These are phyloP conservation scores for Fraxinus quadrangulata DNA, from an alignment of 257 asterid species.

Conservation along the genomic window DNA sequence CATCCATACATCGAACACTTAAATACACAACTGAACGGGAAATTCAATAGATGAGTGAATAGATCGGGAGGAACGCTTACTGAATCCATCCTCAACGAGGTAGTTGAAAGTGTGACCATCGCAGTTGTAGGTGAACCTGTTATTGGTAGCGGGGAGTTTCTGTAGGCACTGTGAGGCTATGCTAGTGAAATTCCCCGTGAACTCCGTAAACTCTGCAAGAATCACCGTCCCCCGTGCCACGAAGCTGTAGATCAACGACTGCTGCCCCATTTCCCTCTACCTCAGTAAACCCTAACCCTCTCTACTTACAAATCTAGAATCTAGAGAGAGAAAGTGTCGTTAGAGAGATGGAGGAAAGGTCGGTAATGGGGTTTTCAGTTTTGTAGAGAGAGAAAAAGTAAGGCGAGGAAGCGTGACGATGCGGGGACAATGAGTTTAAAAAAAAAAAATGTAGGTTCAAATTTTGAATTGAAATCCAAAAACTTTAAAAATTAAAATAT, in stretches of 20 bases:
- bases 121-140: constrained; percentile 93
- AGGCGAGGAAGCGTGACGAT: constrained; percentile 29
- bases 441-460: no score
- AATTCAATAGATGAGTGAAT: background rate
- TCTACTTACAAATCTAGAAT: constrained; percentile 19
- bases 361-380: background rate
- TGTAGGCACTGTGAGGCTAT: constrained; percentile 94
- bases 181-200: constrained; percentile 89
- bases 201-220: constrained; percentile 82
- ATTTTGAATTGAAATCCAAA: no score
- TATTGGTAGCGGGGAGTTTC: constrained; percentile 86
- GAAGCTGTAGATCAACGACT: constrained; percentile 95
- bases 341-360: background rate
- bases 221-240: constrained; percentile 90
- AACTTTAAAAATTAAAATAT: no score
- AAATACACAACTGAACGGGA: constrained; percentile 9
- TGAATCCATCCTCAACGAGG: constrained; percentile 87
- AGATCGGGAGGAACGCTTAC: constrained; percentile 40
- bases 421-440: constrained; percentile 28
- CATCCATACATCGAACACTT: no score
- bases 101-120: constrained; percentile 94
- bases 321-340: constrained; percentile 15
- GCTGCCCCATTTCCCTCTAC: constrained; percentile 72
- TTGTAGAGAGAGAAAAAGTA: constrained; percentile 27
- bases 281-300: constrained; percentile 54